phyloP scores from a whole-genome alignment of 768 basidiomycete genomes.

The Leucosporidium yakuticum region DNA sequence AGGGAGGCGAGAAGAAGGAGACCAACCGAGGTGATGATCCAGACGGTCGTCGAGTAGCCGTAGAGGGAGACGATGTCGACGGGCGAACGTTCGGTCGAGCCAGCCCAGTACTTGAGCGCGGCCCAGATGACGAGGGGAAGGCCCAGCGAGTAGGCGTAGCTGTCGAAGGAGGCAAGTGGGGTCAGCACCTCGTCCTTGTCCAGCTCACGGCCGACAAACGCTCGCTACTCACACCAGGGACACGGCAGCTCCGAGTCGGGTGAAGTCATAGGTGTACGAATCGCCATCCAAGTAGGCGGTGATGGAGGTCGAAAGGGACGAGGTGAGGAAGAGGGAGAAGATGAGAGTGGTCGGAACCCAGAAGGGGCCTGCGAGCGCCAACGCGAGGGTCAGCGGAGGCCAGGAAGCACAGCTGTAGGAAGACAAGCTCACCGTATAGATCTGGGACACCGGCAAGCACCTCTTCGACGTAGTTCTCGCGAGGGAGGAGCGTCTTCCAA shows the following conservation, averaged over 20 bases:
- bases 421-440: constrained; percentile 24
- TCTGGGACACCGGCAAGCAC: constrained; percentile 27
- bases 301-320: constrained; percentile 82
- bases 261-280: constrained; percentile 75
- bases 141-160: constrained; percentile 76
- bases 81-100: constrained; percentile 82
- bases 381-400: constrained; percentile 45
- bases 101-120: constrained; percentile 67
- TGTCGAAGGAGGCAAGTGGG: neutral
- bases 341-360: constrained; percentile 96
- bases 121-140: constrained; percentile 79
- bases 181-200: constrained; percentile 1
- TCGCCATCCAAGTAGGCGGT: constrained; percentile 70
- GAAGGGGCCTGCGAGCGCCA: constrained; percentile 74
- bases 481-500: constrained; percentile 37
- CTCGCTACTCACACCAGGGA: constrained; percentile 53
- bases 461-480: constrained; percentile 35
- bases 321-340: constrained; percentile 85
- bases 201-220: constrained; percentile 2
- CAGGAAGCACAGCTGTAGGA: constrained; percentile 49
- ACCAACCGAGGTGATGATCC: constrained; percentile 82
- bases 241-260: constrained; percentile 71
- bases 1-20: constrained; percentile 43
- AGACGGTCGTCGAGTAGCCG: constrained; percentile 64
- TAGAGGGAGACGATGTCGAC: constrained; percentile 55